Base-by-base conservation (phyloP, 345 rosid species). In the Hibiscus mutabilis region DNA sequence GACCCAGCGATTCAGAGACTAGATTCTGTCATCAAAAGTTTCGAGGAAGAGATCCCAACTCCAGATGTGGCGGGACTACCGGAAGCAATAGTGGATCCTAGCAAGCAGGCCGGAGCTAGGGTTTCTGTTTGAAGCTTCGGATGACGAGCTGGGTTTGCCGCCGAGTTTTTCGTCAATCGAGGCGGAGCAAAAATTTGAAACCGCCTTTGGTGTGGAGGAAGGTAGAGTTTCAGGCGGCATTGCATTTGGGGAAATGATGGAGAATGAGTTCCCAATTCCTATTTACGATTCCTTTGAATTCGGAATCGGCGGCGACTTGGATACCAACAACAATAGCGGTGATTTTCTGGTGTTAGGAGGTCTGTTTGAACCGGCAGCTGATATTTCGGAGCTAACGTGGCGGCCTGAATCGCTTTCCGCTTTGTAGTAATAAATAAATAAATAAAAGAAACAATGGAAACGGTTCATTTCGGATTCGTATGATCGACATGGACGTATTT, bases 121-220 rank as follows among this genome's bases (percentile, higher is more conserved):
- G 0, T 91, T 84, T 60, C 91, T 93, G 6, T 74, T 88, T 2
- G 93, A 89, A 44, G 97, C 98, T 31, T 91, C 98, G 12, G 98
- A 93, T 55, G 93, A 93, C 14, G 98, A 93, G 81, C 88, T 93
- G 2, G 98, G 98, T 14, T 76, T 93, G 69, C 97, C 98, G 33
- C 93, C 98, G 19, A 78, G 79, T n/a, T 75, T 83, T 33, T 72
- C 83, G 0, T 5, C 70, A 19, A 77, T 24, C 9, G 62, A 58
- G 35, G 82, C 77, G 5, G 81, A n/a, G 15, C 82, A 81, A 61
- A 15, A 71, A 77, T 33, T 13, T n/a, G 86, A 77, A 29, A 69
- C 75, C 15, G 69, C 56, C 56, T 51, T 66, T 3, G 85, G 76
- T 55, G 60, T 81, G 63, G 51, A 73, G 69, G 75, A 73, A 12